Conservation (phyloP, 345 rosid genomes). For the Corchorus olitorius region DNA sequence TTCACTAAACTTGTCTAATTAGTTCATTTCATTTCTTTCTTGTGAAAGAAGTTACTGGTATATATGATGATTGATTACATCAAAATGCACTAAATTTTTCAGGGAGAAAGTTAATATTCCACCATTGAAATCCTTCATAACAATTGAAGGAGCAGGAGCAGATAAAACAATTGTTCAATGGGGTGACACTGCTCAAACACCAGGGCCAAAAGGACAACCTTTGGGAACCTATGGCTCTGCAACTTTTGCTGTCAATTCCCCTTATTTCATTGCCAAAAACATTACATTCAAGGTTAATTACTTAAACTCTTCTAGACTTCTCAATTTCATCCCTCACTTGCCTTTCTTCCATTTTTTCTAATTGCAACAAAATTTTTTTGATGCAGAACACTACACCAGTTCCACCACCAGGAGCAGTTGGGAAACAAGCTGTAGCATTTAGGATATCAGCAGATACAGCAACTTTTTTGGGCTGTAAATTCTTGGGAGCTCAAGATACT, state of each 20-base stretch:
- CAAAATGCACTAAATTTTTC: slow-evolving; percentile 10
- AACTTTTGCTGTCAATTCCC: slow-evolving; percentile 86
- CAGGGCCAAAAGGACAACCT: slow-evolving; percentile 65
- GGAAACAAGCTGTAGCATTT: slow-evolving; percentile 93
- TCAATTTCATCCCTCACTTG: not conserved
- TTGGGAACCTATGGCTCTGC: slow-evolving; percentile 86
- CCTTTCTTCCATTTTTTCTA: not conserved
- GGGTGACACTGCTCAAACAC: slow-evolving; percentile 96
- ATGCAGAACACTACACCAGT: slow-evolving; percentile 82
- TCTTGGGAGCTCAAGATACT: slow-evolving; percentile 96
- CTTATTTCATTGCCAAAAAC: slow-evolving; percentile 87
- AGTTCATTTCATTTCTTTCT: not conserved
- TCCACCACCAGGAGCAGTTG: slow-evolving; percentile 83
- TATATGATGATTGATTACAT: not conserved
- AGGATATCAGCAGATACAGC: slow-evolving; percentile 93
- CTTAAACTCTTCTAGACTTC: not conserved
- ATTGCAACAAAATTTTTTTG: not conserved
- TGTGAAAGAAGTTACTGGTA: not conserved
- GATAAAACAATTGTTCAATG: slow-evolving; percentile 83
- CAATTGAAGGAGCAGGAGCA: slow-evolving; percentile 92
- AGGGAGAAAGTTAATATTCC: slow-evolving; percentile 92
- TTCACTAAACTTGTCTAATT: not conserved
- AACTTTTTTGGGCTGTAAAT: slow-evolving; percentile 69
- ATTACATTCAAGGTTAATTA: slow-evolving; percentile 78
- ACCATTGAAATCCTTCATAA: slow-evolving; percentile 74